phyloP scores from a whole-genome alignment of 345 rosid species.

The Microthlaspi erraticum region DNA sequence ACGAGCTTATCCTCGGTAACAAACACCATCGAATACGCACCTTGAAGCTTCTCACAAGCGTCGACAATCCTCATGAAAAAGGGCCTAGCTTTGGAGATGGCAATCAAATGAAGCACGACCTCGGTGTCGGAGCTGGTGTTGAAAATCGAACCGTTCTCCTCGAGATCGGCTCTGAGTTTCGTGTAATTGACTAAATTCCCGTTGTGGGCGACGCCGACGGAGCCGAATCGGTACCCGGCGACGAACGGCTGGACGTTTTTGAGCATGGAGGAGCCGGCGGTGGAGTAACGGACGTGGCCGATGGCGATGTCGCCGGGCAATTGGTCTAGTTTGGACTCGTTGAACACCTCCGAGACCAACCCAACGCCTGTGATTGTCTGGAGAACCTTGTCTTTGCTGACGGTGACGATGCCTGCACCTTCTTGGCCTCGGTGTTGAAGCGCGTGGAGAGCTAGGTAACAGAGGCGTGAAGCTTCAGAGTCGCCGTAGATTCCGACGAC shows the following conservation, averaged over 20 bases:
- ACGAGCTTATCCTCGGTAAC: slow-evolving; percentile 85
- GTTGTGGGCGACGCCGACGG: slow-evolving; percentile 86
- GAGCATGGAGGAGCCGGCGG: slow-evolving; percentile 85
- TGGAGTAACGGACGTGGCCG: slow-evolving; percentile 88
- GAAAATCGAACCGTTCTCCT: slow-evolving; percentile 79
- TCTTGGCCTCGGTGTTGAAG: slow-evolving; percentile 94
- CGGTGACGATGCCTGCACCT: slow-evolving; percentile 91
- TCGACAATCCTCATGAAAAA: slow-evolving; percentile 81
- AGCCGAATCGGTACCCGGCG: slow-evolving; percentile 77
- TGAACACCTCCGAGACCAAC: slow-evolving; percentile 87
- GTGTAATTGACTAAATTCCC: slow-evolving; percentile 78
- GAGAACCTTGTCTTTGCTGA: slow-evolving; percentile 60
- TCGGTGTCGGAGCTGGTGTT: slow-evolving; percentile 91
- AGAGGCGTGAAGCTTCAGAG: slow-evolving; percentile 84
- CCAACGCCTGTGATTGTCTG: slow-evolving; percentile 88
- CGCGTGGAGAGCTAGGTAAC: slow-evolving; percentile 87
- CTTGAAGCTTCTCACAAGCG: slow-evolving; percentile 80
- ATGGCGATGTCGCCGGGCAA: slow-evolving; percentile 80
- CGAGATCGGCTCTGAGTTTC: slow-evolving; percentile 63
- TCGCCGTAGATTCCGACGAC: slow-evolving; percentile 89
- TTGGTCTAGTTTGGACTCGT: slow-evolving; percentile 74
- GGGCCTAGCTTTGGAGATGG: slow-evolving; percentile 79
- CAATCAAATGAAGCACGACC: slow-evolving; percentile 89
- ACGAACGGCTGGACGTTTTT: slow-evolving; percentile 91
- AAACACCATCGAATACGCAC: slow-evolving; percentile 91